A percentile compares a stretch with the other conserved stretches of the same genome.
Conservation (phyloP, 2,329 filamentous ascomycete species). For the Calonectria hongkongensis region DNA sequence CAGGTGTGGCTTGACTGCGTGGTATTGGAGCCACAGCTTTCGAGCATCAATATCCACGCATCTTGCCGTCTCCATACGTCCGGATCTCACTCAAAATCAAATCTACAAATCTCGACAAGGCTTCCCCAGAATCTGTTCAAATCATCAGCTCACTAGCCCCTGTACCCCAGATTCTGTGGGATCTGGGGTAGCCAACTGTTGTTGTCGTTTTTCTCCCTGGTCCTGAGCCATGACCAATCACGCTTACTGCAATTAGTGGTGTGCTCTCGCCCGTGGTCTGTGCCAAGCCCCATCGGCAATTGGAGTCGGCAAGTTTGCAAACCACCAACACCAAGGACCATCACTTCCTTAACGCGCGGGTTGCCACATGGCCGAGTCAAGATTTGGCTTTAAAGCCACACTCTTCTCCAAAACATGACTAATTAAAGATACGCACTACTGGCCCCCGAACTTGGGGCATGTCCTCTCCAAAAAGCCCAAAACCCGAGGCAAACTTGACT, state of each 20-base stretch:
- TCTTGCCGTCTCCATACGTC: constrained; percentile 14
- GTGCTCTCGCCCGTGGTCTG: constrained; percentile 39
- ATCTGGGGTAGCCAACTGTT: constrained; percentile 33
- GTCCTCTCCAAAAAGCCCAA: constrained; percentile 7
- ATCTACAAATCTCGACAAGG: constrained; percentile 34
- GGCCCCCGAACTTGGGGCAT: neutral
- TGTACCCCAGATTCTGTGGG: constrained; percentile 38
- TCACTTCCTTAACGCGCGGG: neutral
- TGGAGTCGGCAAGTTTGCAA: constrained; percentile 51
- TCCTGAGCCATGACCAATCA: constrained; percentile 38
- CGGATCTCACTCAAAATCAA: constrained; percentile 34
- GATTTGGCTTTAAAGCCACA: constrained; percentile 5
- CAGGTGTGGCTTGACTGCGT: constrained; percentile 3
- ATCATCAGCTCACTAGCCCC: constrained; percentile 30
- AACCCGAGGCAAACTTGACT: constrained; percentile 26
- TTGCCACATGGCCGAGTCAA: constrained; percentile 10
- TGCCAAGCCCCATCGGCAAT: constrained; percentile 53
- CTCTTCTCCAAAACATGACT: constrained; percentile 18
- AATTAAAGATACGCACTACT: neutral
- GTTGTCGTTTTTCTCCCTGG: constrained; percentile 18
- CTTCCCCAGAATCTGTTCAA: constrained; percentile 39
- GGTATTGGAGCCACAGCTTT: constrained; percentile 13
- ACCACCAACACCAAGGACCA: neutral
- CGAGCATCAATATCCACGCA: neutral
- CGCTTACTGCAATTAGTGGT: constrained; percentile 17